Base-by-base conservation (phyloP, 805 yeast genomes). In the Myxozyma sirexii region DNA sequence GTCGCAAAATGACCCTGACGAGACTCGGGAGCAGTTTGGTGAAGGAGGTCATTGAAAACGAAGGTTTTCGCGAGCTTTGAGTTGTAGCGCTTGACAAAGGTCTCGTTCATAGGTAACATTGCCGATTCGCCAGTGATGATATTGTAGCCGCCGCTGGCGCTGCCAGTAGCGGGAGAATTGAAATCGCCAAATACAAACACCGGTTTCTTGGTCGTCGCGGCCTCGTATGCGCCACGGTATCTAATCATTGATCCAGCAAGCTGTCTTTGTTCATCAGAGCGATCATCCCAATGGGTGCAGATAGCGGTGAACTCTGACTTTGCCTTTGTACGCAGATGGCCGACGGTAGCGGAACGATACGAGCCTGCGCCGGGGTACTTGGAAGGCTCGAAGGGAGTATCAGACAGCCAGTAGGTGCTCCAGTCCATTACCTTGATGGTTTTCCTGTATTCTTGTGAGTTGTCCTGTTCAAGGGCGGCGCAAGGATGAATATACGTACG, bases 261-360 rank as follows among this genome's bases (percentile, higher is more conserved):
- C 38, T 50, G 58, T 17, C 60, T 57, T 35, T 42, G 52, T 5
- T 26, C 53, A 17, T 56, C 57, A 23, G 60, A 56, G 12, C 21
- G 44, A 24, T 56, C 60, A 50, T 56, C 60, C 60, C 60, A 56
- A 21, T 56, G 60, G 21, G 60, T 56, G 47, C 52, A 49, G 41
- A 56, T n/a, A n/a, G n/a, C n/a, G n/a, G n/a, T n/a, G n/a, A 56
- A 50, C 26, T 56, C 26, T 24, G 24, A 31, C 19, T 26, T 26
- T 21, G 42, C 10, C 37, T 27, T 33, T 3, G 55, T 43, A 13
- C 41, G 19, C 4, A 51, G 37, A 37, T 51, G 56, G 38, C 26
- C 57, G 17, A 49, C 52, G 19, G 50, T 56, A 10, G 50, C 56
- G 38, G 41, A 23, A 19, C 60, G 50, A 31, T 42, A 51, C 7